Percentiles rank a stretch among this genome's conserved stretches.
phyloP scores from a whole-genome alignment of 2,329 filamentous ascomycete species.

The Hawksworthiomyces lignivorus region DNA sequence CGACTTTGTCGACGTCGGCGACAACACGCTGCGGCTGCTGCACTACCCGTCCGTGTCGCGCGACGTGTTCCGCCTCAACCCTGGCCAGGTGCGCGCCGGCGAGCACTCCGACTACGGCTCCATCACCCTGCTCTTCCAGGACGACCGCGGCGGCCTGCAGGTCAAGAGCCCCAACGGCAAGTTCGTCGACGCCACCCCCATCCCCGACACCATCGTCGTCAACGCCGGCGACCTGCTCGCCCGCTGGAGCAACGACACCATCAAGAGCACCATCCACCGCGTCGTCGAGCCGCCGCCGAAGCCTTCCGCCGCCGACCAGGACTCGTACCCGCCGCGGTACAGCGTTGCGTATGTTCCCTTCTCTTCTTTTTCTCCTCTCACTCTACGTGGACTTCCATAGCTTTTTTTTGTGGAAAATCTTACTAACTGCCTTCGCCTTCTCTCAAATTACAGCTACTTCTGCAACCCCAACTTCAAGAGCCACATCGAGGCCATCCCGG shows the following conservation, averaged over 20 bases:
- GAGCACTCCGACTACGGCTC: constrained; percentile 64
- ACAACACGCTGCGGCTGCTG: constrained; percentile 65
- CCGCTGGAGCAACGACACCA: constrained; percentile 84
- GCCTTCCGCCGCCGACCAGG: constrained; percentile 30
- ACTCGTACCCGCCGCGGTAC: constrained; percentile 67
- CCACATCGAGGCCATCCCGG: constrained; percentile 72
- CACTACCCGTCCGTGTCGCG: constrained; percentile 67
- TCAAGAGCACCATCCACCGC: constrained; percentile 83
- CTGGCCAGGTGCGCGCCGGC: constrained; percentile 66
- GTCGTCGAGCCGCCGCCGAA: constrained; percentile 70
- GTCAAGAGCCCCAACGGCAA: constrained; percentile 63
- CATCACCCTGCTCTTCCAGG: constrained; percentile 56
- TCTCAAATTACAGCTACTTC: constrained; percentile 71
- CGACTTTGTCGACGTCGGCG: constrained; percentile 57
- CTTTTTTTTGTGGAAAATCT: too few species aligned
- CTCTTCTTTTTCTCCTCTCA: too few species aligned
- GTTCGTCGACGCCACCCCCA: constrained; percentile 78
- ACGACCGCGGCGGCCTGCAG: constrained; percentile 47
- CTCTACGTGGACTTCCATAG: too few species aligned
- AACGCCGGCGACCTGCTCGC: constrained; percentile 84
- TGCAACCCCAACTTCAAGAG: constrained; percentile 77
- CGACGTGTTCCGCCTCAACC: constrained; percentile 57
- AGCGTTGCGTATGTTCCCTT: constrained; percentile 62
- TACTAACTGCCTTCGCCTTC: too few species aligned
- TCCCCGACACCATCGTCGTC: constrained; percentile 72